These are phyloP conservation scores for Amaranthus palmeri DNA, from an alignment of 148 eudicot genomes.

Conservation along the genomic window DNA sequence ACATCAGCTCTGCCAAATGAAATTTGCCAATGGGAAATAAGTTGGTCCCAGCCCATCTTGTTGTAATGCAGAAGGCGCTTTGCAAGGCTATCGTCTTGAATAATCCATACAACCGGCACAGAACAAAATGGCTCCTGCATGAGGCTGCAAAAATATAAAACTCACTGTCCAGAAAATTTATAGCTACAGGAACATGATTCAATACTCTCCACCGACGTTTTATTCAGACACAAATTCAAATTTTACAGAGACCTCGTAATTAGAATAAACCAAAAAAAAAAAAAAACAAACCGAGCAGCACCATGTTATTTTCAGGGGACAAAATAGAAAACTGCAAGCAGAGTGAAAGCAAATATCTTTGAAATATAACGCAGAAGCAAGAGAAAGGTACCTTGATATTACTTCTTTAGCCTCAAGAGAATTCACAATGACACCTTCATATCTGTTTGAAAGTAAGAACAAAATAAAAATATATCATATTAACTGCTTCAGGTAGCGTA, in stretches of 20 bases:
- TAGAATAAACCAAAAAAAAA: background rate
- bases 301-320: background rate
- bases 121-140: slow-evolving; percentile 99
- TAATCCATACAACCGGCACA: slow-evolving; percentile 88
- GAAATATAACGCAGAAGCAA: background rate
- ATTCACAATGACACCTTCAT: slow-evolving; percentile 78
- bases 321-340: background rate
- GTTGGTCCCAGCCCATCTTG: slow-evolving; percentile 59
- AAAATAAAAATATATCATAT: slow-evolving; percentile 18
- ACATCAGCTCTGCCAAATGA: slow-evolving; percentile 83
- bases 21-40: slow-evolving; percentile 64
- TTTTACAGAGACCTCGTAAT: background rate
- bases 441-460: slow-evolving; percentile 42
- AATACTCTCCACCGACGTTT: background rate
- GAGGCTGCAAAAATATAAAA: slow-evolving; percentile 95
- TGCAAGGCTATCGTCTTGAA: slow-evolving; percentile 85
- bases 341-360: background rate
- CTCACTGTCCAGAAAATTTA: slow-evolving; percentile 47
- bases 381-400: slow-evolving; percentile 55
- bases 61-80: slow-evolving; percentile 62
- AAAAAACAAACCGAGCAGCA: background rate
- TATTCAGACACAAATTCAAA: background rate
- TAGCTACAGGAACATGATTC: slow-evolving; percentile 6
- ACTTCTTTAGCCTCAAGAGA: slow-evolving; percentile 77
- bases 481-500: background rate